Percentiles rank a stretch among this genome's conserved stretches.
phyloP scores from a whole-genome alignment of 2,329 filamentous ascomycete species.

The Microdochium paspali region DNA sequence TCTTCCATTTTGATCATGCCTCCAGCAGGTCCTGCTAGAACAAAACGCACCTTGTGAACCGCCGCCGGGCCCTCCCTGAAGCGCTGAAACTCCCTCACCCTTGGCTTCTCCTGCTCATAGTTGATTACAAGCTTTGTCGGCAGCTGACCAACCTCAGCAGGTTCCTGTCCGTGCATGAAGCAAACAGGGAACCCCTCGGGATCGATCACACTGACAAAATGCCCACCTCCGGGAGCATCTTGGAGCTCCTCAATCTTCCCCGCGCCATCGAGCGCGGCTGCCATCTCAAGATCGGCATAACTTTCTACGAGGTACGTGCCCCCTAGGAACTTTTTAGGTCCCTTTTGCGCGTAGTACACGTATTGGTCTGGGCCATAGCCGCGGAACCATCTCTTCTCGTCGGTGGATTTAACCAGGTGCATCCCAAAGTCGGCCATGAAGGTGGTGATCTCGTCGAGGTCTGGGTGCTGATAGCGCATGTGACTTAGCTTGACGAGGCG shows the following conservation, averaged over 20 bases:
- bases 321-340: slow-evolving; percentile 44
- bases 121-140: slow-evolving; percentile 29
- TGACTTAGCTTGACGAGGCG: background rate
- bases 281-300: slow-evolving; percentile 42
- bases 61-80: slow-evolving; percentile 38
- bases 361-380: slow-evolving; percentile 54
- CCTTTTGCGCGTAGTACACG: slow-evolving; percentile 42
- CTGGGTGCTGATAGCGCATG: slow-evolving; percentile 36
- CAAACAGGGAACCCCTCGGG: slow-evolving; percentile 49
- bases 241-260: slow-evolving; percentile 34
- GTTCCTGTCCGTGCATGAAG: slow-evolving; percentile 43
- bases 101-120: slow-evolving; percentile 38
- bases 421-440: slow-evolving; percentile 42
- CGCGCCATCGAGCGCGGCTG: slow-evolving; percentile 35
- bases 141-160: slow-evolving; percentile 26
- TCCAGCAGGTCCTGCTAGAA: background rate
- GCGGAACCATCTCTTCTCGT: slow-evolving; percentile 44
- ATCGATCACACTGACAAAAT: slow-evolving; percentile 40
- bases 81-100: slow-evolving; percentile 37
- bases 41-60: slow-evolving; percentile 26
- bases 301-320: slow-evolving; percentile 48
- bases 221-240: slow-evolving; percentile 44
- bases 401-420: slow-evolving; percentile 23
- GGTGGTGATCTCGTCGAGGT: slow-evolving; percentile 27
- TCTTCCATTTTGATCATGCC: background rate